Evolutionary conservation across 495 filamentous ascomycete genomes (phyloP), one percentile per base, ranked within the genome.

Genomic region (Apodospora peruviana): DNA sequence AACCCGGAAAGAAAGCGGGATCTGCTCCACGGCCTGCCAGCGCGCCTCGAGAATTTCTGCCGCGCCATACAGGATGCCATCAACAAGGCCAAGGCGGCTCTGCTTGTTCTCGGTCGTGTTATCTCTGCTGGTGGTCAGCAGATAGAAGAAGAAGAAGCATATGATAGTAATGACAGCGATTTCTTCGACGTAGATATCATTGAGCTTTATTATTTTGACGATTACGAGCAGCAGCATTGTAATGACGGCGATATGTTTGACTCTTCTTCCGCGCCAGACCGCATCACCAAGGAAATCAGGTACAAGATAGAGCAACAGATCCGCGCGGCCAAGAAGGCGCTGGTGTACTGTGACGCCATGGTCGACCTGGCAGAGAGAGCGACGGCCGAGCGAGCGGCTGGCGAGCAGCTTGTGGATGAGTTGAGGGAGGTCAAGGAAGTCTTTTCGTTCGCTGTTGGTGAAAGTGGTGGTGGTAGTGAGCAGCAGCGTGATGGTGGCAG

Each of bases 381-480:
- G 5, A 22, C 37, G 0, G 40, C 39, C 10, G 53, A 56, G 38
- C 39, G 48, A 0, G 20, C 24, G 11, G 54, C 51, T 18, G 52
- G 57, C 39, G 32, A 41, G 24, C 37, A 53, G 8, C 27, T 62
- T 19, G 45, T 62, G 16, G 1, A 38, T 4, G 60, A 60, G 40
- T 46, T 62, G 1, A 40, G 51, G n/a, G 54, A 60, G 12, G 27
- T 38, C 1, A 50, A 29, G 27, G 41, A 32, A 9, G n/a, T n/a
- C 18, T 57, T n/a, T 40, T 62, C 23, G 16, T 38, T 23, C 36
- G 19, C 10, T 48, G 45, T 42, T 53, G 35, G 39, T 37, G 58
- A 19, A 27, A 47, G 9, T 62, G 57, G 51, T 52, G 55, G 20
- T 48, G 57, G 53, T 25, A 49, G 57, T 43, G 16, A 17, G 5